Conservation (phyloP, 805 yeast genomes). For the Blastobotrys parvus region DNA sequence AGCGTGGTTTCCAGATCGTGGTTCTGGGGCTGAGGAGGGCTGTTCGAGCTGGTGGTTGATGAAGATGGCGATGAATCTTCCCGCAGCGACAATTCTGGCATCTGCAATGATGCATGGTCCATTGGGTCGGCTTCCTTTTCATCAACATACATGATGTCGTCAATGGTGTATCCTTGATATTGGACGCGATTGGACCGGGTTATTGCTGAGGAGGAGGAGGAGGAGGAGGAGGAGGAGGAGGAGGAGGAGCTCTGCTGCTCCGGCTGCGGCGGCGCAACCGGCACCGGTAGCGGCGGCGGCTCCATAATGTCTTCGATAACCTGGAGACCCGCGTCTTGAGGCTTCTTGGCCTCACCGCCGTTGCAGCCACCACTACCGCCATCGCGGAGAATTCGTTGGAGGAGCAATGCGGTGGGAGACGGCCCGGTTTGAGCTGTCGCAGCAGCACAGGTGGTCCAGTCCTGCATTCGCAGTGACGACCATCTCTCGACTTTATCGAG, state of each 20-base stretch:
- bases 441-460: neutral
- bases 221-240: neutral
- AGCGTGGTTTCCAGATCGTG: neutral
- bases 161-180: neutral
- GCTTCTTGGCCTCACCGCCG: neutral
- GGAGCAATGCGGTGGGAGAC: neutral
- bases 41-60: neutral
- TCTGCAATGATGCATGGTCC: neutral
- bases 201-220: neutral
- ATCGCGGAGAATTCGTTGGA: neutral
- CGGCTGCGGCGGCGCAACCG: too few species aligned
- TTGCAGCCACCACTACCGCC: neutral
- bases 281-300: too few species aligned
- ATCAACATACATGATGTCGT: neutral
- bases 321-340: neutral
- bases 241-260: neutral
- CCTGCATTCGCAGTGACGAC: neutral
- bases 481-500: conserved; percentile 1
- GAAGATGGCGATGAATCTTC: neutral
- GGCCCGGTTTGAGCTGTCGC: neutral
- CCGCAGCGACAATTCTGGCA: neutral
- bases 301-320: neutral
- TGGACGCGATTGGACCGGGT: too few species aligned
- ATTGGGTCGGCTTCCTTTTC: neutral
- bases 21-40: neutral